phyloP scores from a whole-genome alignment of 805 yeast genomes.

The Kodamaea kakaduensis region DNA sequence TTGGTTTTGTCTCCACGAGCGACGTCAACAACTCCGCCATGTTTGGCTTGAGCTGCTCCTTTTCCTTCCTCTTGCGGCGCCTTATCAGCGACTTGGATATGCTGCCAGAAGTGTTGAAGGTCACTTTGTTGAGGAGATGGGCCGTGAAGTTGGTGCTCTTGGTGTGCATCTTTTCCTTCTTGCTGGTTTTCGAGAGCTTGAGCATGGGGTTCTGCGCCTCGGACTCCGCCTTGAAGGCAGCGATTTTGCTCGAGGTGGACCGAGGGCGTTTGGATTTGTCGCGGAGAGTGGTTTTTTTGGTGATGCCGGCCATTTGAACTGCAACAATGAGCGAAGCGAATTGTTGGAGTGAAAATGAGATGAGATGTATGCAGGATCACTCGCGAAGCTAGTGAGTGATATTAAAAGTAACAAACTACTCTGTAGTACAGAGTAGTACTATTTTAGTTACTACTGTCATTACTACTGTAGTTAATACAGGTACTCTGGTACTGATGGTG shows the following conservation, averaged over 20 bases:
- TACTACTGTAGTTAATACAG: too few species aligned
- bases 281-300: constrained; percentile 35
- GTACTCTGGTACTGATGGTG: too few species aligned
- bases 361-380: constrained; percentile 7
- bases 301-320: constrained; percentile 27
- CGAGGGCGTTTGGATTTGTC: constrained; percentile 26
- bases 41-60: constrained; percentile 63
- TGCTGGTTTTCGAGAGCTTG: constrained; percentile 49
- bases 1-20: constrained; percentile 33
- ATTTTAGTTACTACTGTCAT: too few species aligned
- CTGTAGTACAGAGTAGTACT: too few species aligned
- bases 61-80: constrained; percentile 56
- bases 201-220: constrained; percentile 42
- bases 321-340: too few species aligned
- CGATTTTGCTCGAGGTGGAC: constrained; percentile 24
- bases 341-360: too few species aligned
- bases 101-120: constrained; percentile 37
- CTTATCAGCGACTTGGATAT: constrained; percentile 65
- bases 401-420: too few species aligned
- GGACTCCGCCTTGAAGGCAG: constrained; percentile 22
- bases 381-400: too few species aligned
- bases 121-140: constrained; percentile 22
- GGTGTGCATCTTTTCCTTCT: constrained; percentile 47
- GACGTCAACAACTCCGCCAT: constrained; percentile 59
- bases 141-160: constrained; percentile 38